These are phyloP conservation scores for Teratosphaeria pseudoeucalypti DNA, from an alignment of 2,329 filamentous ascomycete species.

Conservation along the genomic window DNA sequence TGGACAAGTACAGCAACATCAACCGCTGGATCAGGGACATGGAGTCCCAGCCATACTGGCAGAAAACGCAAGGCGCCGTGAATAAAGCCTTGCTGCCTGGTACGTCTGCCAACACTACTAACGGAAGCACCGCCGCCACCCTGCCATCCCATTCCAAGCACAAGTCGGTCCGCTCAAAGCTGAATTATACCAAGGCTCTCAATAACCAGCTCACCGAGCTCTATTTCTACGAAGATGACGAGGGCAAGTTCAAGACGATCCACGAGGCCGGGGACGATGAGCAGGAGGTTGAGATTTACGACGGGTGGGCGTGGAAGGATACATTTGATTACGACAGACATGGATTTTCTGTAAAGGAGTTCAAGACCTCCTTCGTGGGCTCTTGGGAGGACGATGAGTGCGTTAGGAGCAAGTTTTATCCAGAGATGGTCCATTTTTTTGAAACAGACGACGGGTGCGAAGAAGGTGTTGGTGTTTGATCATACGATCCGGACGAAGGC, in stretches of 20 bases:
- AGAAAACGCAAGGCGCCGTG: constrained; percentile 31
- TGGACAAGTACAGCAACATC: constrained; percentile 30
- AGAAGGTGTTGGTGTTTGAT: constrained; percentile 39
- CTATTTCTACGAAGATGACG: constrained; percentile 31
- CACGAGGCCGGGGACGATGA: constrained; percentile 33
- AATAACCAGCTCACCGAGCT: constrained; percentile 30
- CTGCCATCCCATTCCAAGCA: background rate
- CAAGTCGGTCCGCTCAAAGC: constrained; percentile 28
- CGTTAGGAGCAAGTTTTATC: constrained; percentile 35
- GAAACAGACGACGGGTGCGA: constrained; percentile 35
- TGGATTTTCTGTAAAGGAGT: constrained; percentile 36
- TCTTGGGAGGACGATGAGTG: constrained; percentile 33
- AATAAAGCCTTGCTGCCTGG: constrained; percentile 26
- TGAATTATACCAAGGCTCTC: constrained; percentile 39
- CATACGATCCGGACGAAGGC: constrained; percentile 37
- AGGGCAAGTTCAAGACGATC: constrained; percentile 29
- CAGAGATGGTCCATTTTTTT: constrained; percentile 39
- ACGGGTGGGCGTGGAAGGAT: constrained; percentile 33
- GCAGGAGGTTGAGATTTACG: constrained; percentile 30
- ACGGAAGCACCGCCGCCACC: background rate
- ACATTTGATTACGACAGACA: constrained; percentile 37
- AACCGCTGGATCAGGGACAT: constrained; percentile 31
- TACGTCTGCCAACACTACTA: constrained; percentile 10
- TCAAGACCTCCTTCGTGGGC: constrained; percentile 25
- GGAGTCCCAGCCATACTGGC: constrained; percentile 29